Evolutionary conservation across 306 rosid species (phyloP), one percentile per base, ranked within the genome.

Genomic region (Begonia peltatifolia): DNA sequence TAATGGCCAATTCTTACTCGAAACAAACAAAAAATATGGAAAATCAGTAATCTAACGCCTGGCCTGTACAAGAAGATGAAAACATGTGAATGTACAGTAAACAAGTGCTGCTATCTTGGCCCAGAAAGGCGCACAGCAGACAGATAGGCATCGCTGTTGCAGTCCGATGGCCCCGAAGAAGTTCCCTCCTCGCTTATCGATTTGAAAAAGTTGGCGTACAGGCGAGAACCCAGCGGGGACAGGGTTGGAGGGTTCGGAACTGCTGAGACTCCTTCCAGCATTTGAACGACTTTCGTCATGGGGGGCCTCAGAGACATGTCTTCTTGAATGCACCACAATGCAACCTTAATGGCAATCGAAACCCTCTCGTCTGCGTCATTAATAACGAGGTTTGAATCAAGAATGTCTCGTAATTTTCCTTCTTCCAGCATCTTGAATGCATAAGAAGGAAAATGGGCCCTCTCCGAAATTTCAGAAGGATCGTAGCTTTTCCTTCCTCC

Each of bases 261-360:
- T 20, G 44, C 36, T 12, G 69, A 63, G 11, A 89, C 72, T 60
- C 95, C 90, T 64, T 85, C 94, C 41, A 89, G 80, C 97, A 89
- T 89, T 71, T 89, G 95, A 10, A 80, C 94, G 22, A 89, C 97
- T 62, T 66, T 89, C 3, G 81, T 65, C 97, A 89, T 85, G 6
- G 95, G 50, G 30, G 97, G 97, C 64, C 95, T 72, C 55, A 68
- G 52, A 5, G 74, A 56, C 95, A 82, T 85, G 35, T 89, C 95
- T 58, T 89, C 97, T 9, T 89, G 95, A 63, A 89, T 71, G 65
- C 95, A 85, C 95, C 95, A 85, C 57, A 85, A 68, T 30, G 97
- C 94, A 54, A 89, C 90, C 56, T 64, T 78, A 10, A 83, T 66
- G 17, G 87, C 90, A 7, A 57, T 56, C 2, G 59, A 68, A 23